Evolutionary conservation across 2,329 filamentous ascomycete genomes (phyloP).

Genomic region (Hypoxylon sp.): DNA sequence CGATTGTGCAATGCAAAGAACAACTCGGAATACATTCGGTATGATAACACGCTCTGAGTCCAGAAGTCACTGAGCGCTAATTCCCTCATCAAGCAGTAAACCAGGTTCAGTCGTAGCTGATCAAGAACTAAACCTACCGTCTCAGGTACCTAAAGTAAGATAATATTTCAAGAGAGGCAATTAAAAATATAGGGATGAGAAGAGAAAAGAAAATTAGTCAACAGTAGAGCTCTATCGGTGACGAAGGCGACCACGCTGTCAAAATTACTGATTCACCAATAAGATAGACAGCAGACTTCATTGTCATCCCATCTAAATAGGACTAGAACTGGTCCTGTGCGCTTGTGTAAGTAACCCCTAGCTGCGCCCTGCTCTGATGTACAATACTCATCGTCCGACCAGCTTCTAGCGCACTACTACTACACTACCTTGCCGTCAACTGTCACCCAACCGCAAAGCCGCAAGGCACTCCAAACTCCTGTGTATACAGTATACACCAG

Average conservation of each 20-base stretch:
- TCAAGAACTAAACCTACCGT: not conserved
- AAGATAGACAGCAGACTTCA: slow-evolving; percentile 8
- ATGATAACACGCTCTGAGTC: slow-evolving; percentile 4
- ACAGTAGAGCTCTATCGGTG: slow-evolving; percentile 1
- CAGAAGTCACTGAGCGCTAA: slow-evolving; percentile 7
- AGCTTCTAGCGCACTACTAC: not conserved
- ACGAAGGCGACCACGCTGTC: slow-evolving; percentile 28
- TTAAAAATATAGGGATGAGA: not conserved
- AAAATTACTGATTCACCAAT: slow-evolving; percentile 23
- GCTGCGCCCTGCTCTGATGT: slow-evolving; percentile 16
- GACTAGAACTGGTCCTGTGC: slow-evolving; percentile 4
- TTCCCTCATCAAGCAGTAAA: not conserved
- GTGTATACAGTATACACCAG: too few relatives aligned
- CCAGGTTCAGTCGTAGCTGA: not conserved
- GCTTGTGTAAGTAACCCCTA: slow-evolving; percentile 21
- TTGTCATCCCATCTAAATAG: slow-evolving; percentile 18
- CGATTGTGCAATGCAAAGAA: slow-evolving; percentile 10
- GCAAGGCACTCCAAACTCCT: too few relatives aligned
- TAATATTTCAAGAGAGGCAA: not conserved
- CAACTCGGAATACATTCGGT: slow-evolving; percentile 32
- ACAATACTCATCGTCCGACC: not conserved
- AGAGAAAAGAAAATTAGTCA: not conserved
- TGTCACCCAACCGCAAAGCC: too few relatives aligned
- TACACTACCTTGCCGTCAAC: not conserved
- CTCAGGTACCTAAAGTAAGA: too few relatives aligned